phyloP scores from a whole-genome alignment of 108 stramenopile genomes.

The Pseudonitzschia pungens region DNA sequence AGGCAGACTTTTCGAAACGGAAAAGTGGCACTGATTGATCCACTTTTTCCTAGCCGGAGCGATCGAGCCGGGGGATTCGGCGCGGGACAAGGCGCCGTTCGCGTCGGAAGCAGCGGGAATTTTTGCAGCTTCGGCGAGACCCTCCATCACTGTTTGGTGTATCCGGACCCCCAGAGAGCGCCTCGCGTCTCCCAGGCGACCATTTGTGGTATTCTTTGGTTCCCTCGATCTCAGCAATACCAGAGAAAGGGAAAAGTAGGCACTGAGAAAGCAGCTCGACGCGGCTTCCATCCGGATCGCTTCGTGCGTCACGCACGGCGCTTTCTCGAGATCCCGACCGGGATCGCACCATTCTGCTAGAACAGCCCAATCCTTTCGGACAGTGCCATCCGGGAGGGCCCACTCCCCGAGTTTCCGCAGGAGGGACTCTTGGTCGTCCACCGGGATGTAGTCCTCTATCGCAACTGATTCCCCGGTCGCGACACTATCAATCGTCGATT shows the following conservation, averaged over 20 bases:
- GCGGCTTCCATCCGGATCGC: not conserved
- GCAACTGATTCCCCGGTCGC: not conserved
- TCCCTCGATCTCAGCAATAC: not conserved
- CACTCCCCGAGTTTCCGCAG: not conserved
- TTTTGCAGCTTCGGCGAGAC: not conserved
- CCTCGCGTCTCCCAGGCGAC: not conserved
- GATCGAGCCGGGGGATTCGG: too few species aligned
- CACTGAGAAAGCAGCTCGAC: not conserved
- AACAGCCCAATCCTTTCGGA: not conserved
- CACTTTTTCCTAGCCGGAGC: conserved; percentile 36
- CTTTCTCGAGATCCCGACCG: not conserved
- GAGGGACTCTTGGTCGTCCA: not conserved
- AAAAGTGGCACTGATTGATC: conserved; percentile 60
- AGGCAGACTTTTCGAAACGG: conserved; percentile 53
- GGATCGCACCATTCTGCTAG: conserved; percentile 7
- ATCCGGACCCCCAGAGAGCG: not conserved
- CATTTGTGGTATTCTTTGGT: not conserved
- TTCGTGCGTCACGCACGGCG: not conserved
- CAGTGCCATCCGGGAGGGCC: not conserved
- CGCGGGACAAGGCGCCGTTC: too few species aligned
- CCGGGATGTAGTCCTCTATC: not conserved
- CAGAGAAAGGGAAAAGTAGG: conserved; percentile 8
- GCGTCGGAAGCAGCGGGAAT: not conserved
- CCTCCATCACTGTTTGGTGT: not conserved
- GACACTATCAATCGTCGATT: not conserved